Evolutionary conservation across 2,329 filamentous ascomycete genomes (phyloP), one percentile per base, ranked within the genome.

Genomic region (Cytospora mali): DNA sequence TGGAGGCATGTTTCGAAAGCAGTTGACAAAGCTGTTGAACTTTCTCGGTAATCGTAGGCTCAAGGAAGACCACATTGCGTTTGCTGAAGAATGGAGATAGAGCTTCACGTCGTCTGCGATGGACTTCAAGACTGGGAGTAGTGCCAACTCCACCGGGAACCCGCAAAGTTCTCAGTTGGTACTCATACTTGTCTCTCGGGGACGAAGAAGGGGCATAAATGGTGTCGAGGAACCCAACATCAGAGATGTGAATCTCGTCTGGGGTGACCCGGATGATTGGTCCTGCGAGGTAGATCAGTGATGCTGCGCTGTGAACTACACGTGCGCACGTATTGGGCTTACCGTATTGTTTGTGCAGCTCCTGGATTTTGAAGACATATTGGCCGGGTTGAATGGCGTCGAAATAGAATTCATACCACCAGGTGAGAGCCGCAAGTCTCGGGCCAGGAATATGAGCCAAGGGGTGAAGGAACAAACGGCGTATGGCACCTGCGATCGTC

Each of bases 301-400:
- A 49, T 57, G 39, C 39, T 57, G 39, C 27, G 27, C 55, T 49
- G 55, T 57, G 55, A 31, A 49, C n/a, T 49, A 57, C 39, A n/a
- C 39, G 39, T 57, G 55, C 39, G 55, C 55, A 49, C 25, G 55
- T 49, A 57, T 57, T 31, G 55, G 39, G 6, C 62, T 68, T 67
- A 75, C 74, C 75, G 65, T 77, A 76, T 69, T 69, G 50, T 55
- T 69, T 64, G 62, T 76, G 75, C 54, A 75, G 66, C 49, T 73
- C 66, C 27, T 71, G 61, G 23, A 76, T 71, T 60, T 75, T 68
- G 61, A 70, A 75, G 28, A 72, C 68, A 64, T 72, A 76, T 60
- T 66, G 64, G 27, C 74, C 55, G 18, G 42, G 27, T 23, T 57
- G 42, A 23, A 57, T 25, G 28, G 14, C 42, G 55, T 57, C 55